phyloP scores from a whole-genome alignment of 495 filamentous ascomycete genomes.

The Trichoderma asperelloides region DNA sequence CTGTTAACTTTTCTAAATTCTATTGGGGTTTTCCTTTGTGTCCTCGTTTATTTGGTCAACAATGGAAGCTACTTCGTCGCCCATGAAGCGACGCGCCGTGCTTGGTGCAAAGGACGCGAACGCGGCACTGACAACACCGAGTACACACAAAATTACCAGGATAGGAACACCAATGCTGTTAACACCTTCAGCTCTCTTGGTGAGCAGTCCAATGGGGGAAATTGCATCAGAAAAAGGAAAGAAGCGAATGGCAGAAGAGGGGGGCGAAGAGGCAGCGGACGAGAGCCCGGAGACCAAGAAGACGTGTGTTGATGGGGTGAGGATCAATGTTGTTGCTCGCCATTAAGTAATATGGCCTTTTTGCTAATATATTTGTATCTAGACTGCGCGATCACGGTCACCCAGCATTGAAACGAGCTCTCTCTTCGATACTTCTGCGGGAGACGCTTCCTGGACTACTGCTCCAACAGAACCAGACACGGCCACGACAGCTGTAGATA shows the following conservation, averaged over 20 bases:
- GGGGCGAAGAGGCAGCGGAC: slow-evolving; percentile 5
- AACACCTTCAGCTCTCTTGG: background rate
- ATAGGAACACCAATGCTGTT: background rate
- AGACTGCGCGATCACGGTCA: background rate
- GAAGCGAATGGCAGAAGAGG: background rate
- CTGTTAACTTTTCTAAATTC: background rate
- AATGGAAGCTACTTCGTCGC: slow-evolving; percentile 28
- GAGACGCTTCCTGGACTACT: slow-evolving; percentile 29
- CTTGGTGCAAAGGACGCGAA: slow-evolving; percentile 36
- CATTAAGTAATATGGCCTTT: background rate
- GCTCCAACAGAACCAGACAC: slow-evolving; percentile 27
- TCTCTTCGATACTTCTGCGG: slow-evolving; percentile 28
- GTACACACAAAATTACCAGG: background rate
- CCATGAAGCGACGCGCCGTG: slow-evolving; percentile 34
- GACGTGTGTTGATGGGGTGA: slow-evolving; percentile 7
- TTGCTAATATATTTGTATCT: background rate
- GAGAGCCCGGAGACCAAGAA: slow-evolving; percentile 14
- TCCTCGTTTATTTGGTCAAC: too few species aligned
- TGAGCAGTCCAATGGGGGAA: background rate
- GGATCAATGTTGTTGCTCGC: background rate
- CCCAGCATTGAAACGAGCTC: slow-evolving; percentile 12
- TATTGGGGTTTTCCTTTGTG: too few species aligned
- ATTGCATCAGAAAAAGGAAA: background rate
- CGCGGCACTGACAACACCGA: slow-evolving; percentile 19
- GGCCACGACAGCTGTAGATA: background rate